phyloP scores from a whole-genome alignment of 352 stramenopile genomes.

The Phytophthora rubi region DNA sequence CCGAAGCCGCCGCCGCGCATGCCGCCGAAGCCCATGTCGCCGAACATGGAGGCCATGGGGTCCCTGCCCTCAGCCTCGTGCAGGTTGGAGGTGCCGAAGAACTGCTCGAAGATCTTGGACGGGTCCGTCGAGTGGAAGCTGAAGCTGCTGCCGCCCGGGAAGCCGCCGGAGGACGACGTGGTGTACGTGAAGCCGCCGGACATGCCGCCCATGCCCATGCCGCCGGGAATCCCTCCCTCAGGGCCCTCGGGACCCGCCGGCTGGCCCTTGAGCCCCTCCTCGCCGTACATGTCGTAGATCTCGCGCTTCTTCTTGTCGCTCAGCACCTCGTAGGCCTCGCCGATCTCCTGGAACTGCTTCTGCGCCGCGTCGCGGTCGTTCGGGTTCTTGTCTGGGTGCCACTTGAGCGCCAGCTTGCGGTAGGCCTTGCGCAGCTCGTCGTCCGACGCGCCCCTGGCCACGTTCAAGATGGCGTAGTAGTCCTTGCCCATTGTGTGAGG shows the following conservation, averaged over 20 bases:
- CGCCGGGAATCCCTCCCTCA: conserved; percentile 44
- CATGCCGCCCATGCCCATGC: conserved; percentile 80
- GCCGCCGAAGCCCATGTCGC: conserved; percentile 57
- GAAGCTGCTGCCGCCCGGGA: conserved; percentile 61
- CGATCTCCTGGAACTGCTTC: conserved; percentile 94
- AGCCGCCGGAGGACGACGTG: conserved; percentile 50
- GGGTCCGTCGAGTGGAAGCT: conserved; percentile 83
- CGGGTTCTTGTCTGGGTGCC: conserved; percentile 94
- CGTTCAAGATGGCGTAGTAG: conserved; percentile 85
- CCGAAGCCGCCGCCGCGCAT: conserved; percentile 50
- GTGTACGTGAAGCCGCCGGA: conserved; percentile 51
- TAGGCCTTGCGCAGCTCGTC: conserved; percentile 89
- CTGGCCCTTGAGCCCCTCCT: conserved; percentile 88
- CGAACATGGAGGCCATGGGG: conserved; percentile 78
- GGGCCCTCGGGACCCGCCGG: conserved; percentile 36
- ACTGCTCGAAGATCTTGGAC: conserved; percentile 92
- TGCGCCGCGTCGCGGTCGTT: conserved; percentile 85
- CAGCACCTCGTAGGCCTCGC: conserved; percentile 93
- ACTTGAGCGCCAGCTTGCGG: conserved; percentile 91
- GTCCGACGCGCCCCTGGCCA: conserved; percentile 69
- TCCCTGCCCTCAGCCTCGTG: conserved; percentile 76
- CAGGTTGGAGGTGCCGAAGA: conserved; percentile 88
- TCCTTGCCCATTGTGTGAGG: conserved; percentile 74
- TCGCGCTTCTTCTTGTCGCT: conserved; percentile 93
- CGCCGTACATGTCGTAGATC: conserved; percentile 94